A percentile compares a stretch with the other conserved stretches of the same genome.
phyloP scores from a whole-genome alignment of 75 land plant genomes.

The Cupressus sempervirens region DNA sequence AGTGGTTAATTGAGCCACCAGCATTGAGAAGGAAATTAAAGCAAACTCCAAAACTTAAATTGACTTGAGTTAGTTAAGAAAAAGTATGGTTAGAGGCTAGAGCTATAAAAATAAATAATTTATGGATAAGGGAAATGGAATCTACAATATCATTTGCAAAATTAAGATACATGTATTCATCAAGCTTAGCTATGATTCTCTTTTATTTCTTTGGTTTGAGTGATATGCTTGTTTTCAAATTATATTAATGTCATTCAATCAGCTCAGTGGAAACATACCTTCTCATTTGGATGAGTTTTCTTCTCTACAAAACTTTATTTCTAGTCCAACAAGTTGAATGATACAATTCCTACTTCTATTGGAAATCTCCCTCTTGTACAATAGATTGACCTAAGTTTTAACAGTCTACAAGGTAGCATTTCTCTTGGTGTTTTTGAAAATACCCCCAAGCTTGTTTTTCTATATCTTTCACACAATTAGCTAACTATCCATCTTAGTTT shows the following conservation, averaged over 20 bases:
- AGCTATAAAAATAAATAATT: neutral
- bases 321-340: neutral
- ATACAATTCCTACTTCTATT: neutral
- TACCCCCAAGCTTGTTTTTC: neutral
- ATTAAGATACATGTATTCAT: no score
- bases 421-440: neutral
- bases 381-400: neutral
- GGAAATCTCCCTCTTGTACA: neutral
- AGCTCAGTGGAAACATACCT: no score
- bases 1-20: no score
- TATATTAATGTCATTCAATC: neutral
- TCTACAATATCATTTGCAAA: neutral
- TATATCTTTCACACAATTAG: neutral
- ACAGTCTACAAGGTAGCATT: neutral
- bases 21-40: no score
- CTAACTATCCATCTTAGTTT: neutral
- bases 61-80: neutral
- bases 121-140: neutral
- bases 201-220: no score
- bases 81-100: neutral
- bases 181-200: no score
- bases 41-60: no score
- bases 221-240: no score
- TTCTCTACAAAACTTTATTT: neutral
- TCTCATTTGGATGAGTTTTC: neutral